Base-by-base conservation (phyloP, 139 green algal genomes). In the Micractinium conductrix region DNA sequence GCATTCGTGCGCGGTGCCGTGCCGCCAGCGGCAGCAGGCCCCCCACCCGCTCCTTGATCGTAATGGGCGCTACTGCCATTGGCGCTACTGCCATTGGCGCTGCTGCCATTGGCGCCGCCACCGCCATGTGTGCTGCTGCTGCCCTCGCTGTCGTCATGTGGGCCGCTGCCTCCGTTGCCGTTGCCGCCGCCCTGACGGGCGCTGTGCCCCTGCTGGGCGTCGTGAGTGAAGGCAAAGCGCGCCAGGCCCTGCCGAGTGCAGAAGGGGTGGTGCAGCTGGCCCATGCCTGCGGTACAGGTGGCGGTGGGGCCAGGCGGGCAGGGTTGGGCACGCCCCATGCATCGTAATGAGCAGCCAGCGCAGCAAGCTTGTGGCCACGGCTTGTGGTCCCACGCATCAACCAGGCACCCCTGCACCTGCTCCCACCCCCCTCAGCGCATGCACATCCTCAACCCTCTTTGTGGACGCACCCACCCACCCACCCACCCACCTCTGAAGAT, bases 241-340 rank as follows among this genome's bases (percentile, higher is more conserved):
- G 60, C 48, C 70, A 85, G 69, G 48, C 80, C 80, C 38, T 78
- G 50, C 28, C 40, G 55, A 4, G 69, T 78, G 21, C n/a, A 8
- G 30, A 74, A 85, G 12, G 69, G 67, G 68, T 78, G 80, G 50
- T 80, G 50, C 69, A 74, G 37, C 53, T 80, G 70, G 28, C 38
- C 67, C 48, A 85, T 40, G 68, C 80, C 80, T 62, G 53, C 53
- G 26, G n/a, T n/a, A n/a, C n/a, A n/a, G n/a, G n/a, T n/a, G n/a
- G n/a, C n/a, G n/a, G n/a, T n/a, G n/a, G n/a, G n/a, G n/a, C n/a
- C n/a, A n/a, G n/a, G n/a, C n/a, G n/a, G n/a, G n/a, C n/a, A n/a
- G n/a, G n/a, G n/a, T n/a, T n/a, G n/a, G n/a, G n/a, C n/a, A n/a
- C n/a, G n/a, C n/a, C n/a, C n/a, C n/a, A n/a, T n/a, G n/a, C n/a